Evolutionary conservation across 768 basidiomycete genomes (phyloP).

Genomic region (Amylocystis lapponica): DNA sequence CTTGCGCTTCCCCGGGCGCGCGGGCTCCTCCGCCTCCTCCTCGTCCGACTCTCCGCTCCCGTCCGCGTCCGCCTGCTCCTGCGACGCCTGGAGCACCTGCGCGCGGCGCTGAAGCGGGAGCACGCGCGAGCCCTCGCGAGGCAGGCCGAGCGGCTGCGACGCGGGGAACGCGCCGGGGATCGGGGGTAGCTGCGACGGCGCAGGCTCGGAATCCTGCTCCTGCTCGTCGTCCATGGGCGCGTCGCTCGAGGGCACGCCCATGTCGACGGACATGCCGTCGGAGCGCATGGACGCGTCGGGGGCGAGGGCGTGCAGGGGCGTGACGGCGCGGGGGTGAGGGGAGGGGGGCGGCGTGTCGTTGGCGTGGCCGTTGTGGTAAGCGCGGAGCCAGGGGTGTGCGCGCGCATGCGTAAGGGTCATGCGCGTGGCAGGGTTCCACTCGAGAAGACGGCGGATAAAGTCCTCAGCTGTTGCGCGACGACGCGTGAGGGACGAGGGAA

Average conservation of each 20-base stretch:
- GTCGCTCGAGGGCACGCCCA: not conserved
- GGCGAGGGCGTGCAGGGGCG: too few relatives aligned
- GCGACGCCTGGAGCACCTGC: constrained; percentile 22
- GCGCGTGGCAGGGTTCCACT: constrained; percentile 55
- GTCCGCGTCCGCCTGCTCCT: constrained; percentile 36
- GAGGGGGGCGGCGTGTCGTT: not conserved
- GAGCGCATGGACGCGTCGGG: constrained; percentile 15
- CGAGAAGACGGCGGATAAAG: constrained; percentile 66
- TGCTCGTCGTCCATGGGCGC: constrained; percentile 7
- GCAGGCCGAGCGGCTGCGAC: not conserved
- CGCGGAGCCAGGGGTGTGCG: constrained; percentile 68
- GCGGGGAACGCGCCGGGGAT: constrained; percentile 6
- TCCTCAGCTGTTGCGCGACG: constrained; percentile 39
- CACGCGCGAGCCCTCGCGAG: constrained; percentile 9
- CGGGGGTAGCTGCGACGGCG: not conserved
- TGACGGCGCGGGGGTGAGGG: too few relatives aligned
- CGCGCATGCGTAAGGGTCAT: constrained; percentile 69
- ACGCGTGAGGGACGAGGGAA: not conserved
- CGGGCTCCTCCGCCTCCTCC: constrained; percentile 14
- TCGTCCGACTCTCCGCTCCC: constrained; percentile 24
- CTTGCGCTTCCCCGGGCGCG: constrained; percentile 32
- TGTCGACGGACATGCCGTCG: not conserved
- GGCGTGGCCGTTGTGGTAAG: not conserved
- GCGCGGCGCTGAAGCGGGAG: constrained; percentile 14
- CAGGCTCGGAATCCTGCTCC: not conserved